These are phyloP conservation scores for Takashimella tepidaria DNA, from an alignment of 1,284 basidiomycete species.

Conservation along the genomic window DNA sequence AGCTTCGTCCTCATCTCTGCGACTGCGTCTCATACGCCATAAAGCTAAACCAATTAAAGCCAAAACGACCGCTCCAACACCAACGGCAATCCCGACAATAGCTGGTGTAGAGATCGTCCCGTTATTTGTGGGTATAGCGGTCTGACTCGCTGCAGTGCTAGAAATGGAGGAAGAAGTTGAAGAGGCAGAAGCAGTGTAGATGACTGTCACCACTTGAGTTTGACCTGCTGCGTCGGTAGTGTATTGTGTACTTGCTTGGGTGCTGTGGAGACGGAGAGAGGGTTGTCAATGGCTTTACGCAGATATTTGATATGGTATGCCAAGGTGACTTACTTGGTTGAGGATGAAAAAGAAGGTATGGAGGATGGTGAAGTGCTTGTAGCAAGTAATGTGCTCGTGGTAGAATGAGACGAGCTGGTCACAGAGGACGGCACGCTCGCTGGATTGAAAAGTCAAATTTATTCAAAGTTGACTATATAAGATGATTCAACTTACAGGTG, in stretches of 20 bases:
- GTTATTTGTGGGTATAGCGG: neutral
- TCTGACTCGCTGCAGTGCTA: neutral
- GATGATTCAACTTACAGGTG: neutral
- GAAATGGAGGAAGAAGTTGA: neutral
- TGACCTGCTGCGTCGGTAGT: constrained; percentile 27
- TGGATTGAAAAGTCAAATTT: too few relatives aligned
- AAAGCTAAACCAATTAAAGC: constrained; percentile 31
- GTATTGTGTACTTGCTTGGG: neutral
- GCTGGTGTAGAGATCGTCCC: constrained; percentile 34
- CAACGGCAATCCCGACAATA: constrained; percentile 44
- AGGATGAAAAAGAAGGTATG: neutral
- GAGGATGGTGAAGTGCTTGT: neutral
- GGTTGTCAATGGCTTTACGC: neutral
- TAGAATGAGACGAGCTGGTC: neutral
- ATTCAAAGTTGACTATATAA: too few relatives aligned
- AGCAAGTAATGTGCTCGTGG: neutral
- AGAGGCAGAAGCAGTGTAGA: neutral
- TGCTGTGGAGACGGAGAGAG: constrained; percentile 7
- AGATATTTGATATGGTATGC: neutral
- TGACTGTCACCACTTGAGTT: constrained; percentile 24
- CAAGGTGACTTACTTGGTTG: neutral
- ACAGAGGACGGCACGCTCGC: neutral
- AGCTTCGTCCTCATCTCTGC: constrained; percentile 41
- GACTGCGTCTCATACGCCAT: constrained; percentile 38
- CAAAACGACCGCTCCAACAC: constrained; percentile 36